phyloP scores from a whole-genome alignment of 306 rosid species.

The Coriaria nepalensis region DNA sequence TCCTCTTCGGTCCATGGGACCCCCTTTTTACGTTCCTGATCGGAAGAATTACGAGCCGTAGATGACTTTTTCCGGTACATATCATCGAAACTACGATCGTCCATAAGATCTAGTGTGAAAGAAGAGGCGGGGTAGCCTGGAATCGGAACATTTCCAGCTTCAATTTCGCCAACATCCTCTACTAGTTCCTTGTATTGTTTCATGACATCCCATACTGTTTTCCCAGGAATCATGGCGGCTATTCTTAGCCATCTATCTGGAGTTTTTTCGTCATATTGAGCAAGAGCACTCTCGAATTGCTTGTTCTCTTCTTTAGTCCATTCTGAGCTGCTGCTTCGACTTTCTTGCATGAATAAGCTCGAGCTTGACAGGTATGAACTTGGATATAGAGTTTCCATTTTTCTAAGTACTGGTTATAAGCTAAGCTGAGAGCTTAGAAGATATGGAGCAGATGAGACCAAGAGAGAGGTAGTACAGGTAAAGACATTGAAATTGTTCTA shows the following conservation, averaged over 20 bases:
- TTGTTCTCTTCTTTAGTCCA: conserved; percentile 93
- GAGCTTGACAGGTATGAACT: conserved; percentile 29
- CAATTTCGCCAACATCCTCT: conserved; percentile 73
- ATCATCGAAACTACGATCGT: conserved; percentile 44
- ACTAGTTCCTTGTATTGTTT: conserved; percentile 72
- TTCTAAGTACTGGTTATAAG: conserved; percentile 13
- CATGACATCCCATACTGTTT: conserved; percentile 63
- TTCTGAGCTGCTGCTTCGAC: conserved; percentile 29
- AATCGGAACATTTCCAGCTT: conserved; percentile 67
- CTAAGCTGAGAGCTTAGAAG: no score
- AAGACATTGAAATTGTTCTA: conserved; percentile 13
- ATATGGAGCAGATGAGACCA: no score
- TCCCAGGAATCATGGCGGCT: conserved; percentile 83
- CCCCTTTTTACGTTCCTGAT: conserved; percentile 76
- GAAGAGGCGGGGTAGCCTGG: conserved; percentile 60
- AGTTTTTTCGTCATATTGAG: conserved; percentile 57
- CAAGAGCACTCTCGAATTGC: conserved; percentile 81
- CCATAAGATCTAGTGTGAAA: conserved; percentile 48
- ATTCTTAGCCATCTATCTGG: conserved; percentile 68
- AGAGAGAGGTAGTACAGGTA: no score
- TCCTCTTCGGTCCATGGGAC: conserved; percentile 79
- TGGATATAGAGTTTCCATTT: conserved; percentile 55
- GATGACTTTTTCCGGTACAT: conserved; percentile 38
- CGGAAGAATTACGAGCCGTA: conserved; percentile 29
- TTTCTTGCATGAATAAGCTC: conserved; percentile 34